Conservation (phyloP, 1,139 yeast genomes). For the Candida sojae region DNA sequence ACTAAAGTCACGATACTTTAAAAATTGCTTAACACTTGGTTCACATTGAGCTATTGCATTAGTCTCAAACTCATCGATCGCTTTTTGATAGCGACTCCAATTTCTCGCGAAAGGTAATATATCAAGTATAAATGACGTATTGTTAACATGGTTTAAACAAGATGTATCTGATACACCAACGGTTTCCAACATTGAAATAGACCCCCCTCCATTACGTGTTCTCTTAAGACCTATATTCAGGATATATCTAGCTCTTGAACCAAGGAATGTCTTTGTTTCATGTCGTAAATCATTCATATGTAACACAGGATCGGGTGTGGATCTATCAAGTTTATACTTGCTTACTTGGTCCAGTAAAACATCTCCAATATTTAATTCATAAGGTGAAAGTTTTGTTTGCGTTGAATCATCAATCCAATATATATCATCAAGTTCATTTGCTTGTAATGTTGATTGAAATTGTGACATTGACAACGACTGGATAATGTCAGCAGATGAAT, state of each 20-base stretch:
- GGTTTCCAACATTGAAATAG: slow-evolving; percentile 15
- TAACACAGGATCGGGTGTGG: slow-evolving; percentile 8
- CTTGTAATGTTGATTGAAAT: slow-evolving; percentile 33
- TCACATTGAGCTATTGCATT: slow-evolving; percentile 17
- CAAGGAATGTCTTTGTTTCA: slow-evolving; percentile 21
- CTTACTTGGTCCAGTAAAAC: not conserved
- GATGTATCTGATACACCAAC: slow-evolving; percentile 31
- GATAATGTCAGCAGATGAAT: slow-evolving; percentile 44
- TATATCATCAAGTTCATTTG: slow-evolving; percentile 40
- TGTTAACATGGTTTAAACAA: slow-evolving; percentile 19
- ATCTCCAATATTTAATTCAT: slow-evolving; percentile 39
- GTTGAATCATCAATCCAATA: slow-evolving; percentile 28
- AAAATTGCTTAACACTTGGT: slow-evolving; percentile 28
- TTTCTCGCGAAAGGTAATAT: slow-evolving; percentile 34
- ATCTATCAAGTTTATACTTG: not conserved
- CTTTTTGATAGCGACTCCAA: slow-evolving; percentile 38
- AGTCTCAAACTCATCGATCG: slow-evolving; percentile 27
- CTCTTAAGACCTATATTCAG: slow-evolving; percentile 18
- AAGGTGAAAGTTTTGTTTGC: slow-evolving; percentile 25
- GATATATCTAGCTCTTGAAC: slow-evolving; percentile 28
- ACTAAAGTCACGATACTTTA: slow-evolving; percentile 42
- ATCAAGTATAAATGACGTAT: slow-evolving; percentile 25
- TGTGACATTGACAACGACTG: slow-evolving; percentile 33
- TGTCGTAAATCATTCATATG: slow-evolving; percentile 18
- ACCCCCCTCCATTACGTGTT: slow-evolving; percentile 12